Evolutionary conservation across 345 rosid genomes (phyloP).

Genomic region (Dipteronia sinensis): DNA sequence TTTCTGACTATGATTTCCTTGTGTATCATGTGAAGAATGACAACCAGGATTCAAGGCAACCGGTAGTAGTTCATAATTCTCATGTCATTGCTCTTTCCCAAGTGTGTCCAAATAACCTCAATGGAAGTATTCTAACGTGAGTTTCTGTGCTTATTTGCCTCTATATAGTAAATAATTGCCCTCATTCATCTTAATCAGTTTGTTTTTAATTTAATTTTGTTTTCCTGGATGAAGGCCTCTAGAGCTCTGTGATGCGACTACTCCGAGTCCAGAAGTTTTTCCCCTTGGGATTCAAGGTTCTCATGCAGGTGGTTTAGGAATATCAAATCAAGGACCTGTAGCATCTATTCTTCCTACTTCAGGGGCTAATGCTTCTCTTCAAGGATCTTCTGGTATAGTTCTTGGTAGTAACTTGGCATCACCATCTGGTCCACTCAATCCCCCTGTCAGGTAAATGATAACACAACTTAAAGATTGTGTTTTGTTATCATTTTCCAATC

Average conservation of each 20-base stretch:
- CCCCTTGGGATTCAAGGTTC: constrained; percentile 64
- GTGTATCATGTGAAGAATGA: constrained; percentile 58
- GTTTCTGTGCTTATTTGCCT: constrained; percentile 27
- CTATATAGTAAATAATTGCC: not conserved
- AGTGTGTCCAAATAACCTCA: constrained; percentile 80
- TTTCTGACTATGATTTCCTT: constrained; percentile 32
- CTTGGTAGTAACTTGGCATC: constrained; percentile 58
- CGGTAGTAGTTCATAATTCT: constrained; percentile 74
- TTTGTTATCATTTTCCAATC: constrained; percentile 22
- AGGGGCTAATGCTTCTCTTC: constrained; percentile 63
- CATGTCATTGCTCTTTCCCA: constrained; percentile 78
- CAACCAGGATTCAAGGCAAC: constrained; percentile 72
- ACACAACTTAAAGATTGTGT: constrained; percentile 23
- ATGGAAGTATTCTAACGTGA: constrained; percentile 77
- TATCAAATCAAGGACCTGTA: constrained; percentile 66
- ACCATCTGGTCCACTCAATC: constrained; percentile 61
- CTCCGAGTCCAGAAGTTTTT: constrained; percentile 63
- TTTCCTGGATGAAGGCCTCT: constrained; percentile 79
- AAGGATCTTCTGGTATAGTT: constrained; percentile 66
- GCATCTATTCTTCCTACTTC: constrained; percentile 62
- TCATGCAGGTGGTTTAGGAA: constrained; percentile 54
- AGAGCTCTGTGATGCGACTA: constrained; percentile 75
- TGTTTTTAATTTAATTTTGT: constrained; percentile 25
- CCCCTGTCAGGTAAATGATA: constrained; percentile 53
- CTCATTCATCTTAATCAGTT: constrained; percentile 2